phyloP scores from a whole-genome alignment of 441 rosid genomes.

The Adansonia rubrostipa region DNA sequence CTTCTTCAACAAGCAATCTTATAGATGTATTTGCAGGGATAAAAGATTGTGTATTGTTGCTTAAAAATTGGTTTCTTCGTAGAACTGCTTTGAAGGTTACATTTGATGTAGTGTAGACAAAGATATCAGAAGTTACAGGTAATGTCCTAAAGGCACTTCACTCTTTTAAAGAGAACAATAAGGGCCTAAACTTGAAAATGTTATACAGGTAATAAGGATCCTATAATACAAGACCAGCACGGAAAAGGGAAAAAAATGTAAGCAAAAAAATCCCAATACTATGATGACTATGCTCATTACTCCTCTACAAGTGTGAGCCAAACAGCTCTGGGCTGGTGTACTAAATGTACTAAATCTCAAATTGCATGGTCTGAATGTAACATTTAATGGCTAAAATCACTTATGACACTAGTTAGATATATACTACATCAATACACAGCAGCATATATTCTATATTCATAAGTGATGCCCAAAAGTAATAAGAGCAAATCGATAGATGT shows the following conservation, averaged over 20 bases:
- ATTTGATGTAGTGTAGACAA: too few species aligned
- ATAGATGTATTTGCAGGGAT: background rate
- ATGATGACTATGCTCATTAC: background rate
- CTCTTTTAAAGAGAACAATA: too few species aligned
- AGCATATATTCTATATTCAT: background rate
- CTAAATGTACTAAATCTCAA: background rate
- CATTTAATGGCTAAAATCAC: background rate
- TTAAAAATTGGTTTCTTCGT: background rate
- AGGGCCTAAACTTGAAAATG: background rate
- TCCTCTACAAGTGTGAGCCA: background rate
- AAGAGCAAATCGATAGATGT: background rate
- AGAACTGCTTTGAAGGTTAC: background rate
- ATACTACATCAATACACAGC: background rate
- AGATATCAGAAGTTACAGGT: too few species aligned
- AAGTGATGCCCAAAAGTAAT: too few species aligned
- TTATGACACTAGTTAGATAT: background rate
- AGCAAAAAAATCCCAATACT: too few species aligned
- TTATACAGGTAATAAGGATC: background rate
- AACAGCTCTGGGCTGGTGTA: background rate
- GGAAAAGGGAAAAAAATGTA: too few species aligned
- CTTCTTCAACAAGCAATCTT: background rate
- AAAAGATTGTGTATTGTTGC: background rate
- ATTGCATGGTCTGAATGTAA: background rate
- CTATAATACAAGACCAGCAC: background rate
- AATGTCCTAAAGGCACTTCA: too few species aligned